Base-by-base conservation (phyloP, 2,329 filamentous ascomycete species). In the Pseudocercospora pini-densiflorae region DNA sequence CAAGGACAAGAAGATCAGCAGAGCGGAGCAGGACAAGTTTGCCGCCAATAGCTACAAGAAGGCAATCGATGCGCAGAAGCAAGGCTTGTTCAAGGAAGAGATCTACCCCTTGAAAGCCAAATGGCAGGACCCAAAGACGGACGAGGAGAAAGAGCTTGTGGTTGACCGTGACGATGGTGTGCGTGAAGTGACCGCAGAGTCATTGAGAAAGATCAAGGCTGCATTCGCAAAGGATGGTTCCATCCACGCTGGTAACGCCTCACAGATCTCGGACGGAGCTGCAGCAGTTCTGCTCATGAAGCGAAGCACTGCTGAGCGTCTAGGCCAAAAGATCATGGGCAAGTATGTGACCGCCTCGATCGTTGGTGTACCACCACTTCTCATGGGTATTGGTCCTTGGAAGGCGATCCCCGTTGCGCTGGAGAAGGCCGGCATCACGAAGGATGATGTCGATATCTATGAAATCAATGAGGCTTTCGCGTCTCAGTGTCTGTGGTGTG, bases 381-480 rank as follows among this genome's bases (percentile, higher is more conserved):
- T 98, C 73, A 98, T 99, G 95, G 95, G 95, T 70, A 86, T 97
- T 72, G 95, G 95, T 1, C 95, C 95, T 59, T 97, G 93, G 88
- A 94, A 94, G 81, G 94, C 95, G 64, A 98, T 99, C 76, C 95
- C 95, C 71, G 91, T 94, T 78, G 94, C 92, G 3, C 89, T 97
- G 64, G 87, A 92, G 78, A 94, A 95, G 79, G 92, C 94, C 0
- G 93, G 94, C 67, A 89, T 99, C 74, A 85, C 84, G 78, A 92
- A 90, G 81, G 90, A 97, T 64, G 94, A 98, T 73, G 93, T 99
- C 31, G 95, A 98, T 79, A 94, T 98, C 77, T 98, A 88, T 77
- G 95, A 99, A 87, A 97, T 99, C 86, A 99, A 99, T 85, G 95
- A 99, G 87, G 95, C 95, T 0, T 99, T 99, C 80, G 95, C 95